Percentiles rank a stretch among this genome's conserved stretches.
Conservation (phyloP, 148 eudicot species). For the Euryodendron excelsum region DNA sequence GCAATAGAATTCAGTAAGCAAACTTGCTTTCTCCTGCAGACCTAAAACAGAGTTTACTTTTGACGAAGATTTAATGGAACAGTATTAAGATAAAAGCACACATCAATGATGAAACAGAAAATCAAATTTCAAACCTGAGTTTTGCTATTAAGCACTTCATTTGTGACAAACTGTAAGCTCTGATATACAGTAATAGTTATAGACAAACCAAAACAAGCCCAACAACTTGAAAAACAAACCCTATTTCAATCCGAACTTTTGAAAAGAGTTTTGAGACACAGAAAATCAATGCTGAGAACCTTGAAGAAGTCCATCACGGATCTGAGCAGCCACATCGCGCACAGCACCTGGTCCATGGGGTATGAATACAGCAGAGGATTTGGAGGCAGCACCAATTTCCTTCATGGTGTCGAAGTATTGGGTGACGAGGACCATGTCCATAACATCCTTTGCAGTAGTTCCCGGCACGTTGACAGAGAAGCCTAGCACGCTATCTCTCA, state of each 20-base stretch:
- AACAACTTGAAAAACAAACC: not conserved
- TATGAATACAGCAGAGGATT: slow-evolving; percentile 55
- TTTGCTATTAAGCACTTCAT: not conserved
- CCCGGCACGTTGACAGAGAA: slow-evolving; percentile 66
- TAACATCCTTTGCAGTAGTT: slow-evolving; percentile 57
- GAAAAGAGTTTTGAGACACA: not conserved
- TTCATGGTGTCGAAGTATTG: slow-evolving; percentile 72
- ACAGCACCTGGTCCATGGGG: slow-evolving; percentile 74
- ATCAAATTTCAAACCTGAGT: too few relatives aligned
- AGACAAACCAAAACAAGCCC: not conserved
- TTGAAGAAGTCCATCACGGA: slow-evolving; percentile 56
- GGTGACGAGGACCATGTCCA: slow-evolving; percentile 73
- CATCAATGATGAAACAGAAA: too few relatives aligned
- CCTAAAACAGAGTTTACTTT: too few relatives aligned
- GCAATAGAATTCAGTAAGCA: too few relatives aligned
- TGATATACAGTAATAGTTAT: not conserved
- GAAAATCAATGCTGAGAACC: slow-evolving; percentile 15
- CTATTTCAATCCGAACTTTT: not conserved
- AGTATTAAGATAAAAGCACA: too few relatives aligned
- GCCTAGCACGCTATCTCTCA: slow-evolving; percentile 61
- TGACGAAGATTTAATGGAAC: too few relatives aligned
- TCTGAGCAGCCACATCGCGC: slow-evolving; percentile 55
- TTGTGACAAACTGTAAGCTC: not conserved
- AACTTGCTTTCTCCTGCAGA: too few relatives aligned
- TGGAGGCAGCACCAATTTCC: slow-evolving; percentile 59